phyloP scores from a whole-genome alignment of 202 grass and related monocot genomes.

The Setaria viridis region DNA sequence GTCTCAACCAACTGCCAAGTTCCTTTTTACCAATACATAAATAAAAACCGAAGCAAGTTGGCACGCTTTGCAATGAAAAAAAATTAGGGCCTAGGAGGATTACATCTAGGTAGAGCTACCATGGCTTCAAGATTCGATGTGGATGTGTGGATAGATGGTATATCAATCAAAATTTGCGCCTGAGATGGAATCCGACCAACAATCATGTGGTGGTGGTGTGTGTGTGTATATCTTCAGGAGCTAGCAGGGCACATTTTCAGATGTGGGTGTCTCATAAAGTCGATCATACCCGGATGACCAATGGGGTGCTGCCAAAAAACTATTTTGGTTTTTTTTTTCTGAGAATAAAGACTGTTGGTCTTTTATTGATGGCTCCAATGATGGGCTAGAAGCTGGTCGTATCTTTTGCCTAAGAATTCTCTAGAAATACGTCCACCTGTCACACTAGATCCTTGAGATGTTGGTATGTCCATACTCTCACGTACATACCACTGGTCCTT shows the following conservation, averaged over 20 bases:
- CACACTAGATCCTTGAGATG: constrained; percentile 9
- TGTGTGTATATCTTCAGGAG: background rate
- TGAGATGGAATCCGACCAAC: constrained; percentile 32
- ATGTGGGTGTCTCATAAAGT: constrained; percentile 47
- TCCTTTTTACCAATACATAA: background rate
- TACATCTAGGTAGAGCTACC: constrained; percentile 25
- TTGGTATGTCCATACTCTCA: background rate
- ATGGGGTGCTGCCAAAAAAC: constrained; percentile 41
- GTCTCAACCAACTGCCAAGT: background rate
- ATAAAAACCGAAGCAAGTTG: constrained; percentile 27
- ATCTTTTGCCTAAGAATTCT: constrained; percentile 14
- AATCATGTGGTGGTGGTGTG: constrained; percentile 34
- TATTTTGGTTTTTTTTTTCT: background rate
- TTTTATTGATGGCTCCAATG: constrained; percentile 35
- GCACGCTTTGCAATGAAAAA: constrained; percentile 46
- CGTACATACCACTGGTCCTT: background rate
- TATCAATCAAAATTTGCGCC: constrained; percentile 29
- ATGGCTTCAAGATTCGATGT: constrained; percentile 46
- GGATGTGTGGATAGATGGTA: constrained; percentile 45
- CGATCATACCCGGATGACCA: constrained; percentile 33
- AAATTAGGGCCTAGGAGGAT: constrained; percentile 7
- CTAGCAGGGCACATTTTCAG: constrained; percentile 46
- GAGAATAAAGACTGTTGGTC: background rate
- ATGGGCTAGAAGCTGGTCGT: background rate
- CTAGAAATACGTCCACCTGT: constrained; percentile 44